These are phyloP conservation scores for Sugiyamaella valdiviana DNA, from an alignment of 805 yeast genomes.

Conservation along the genomic window DNA sequence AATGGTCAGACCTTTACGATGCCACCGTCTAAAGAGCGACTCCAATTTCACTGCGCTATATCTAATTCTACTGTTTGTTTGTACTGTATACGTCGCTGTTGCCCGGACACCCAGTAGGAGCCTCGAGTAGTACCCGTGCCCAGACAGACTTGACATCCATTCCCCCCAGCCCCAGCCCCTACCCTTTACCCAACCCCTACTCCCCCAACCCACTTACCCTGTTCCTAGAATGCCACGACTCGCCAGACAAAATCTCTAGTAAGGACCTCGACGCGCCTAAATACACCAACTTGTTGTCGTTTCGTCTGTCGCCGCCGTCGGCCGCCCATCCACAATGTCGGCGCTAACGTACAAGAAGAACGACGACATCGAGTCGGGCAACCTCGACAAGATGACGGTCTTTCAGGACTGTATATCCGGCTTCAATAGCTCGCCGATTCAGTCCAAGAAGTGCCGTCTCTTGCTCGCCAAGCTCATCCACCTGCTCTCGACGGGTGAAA, in stretches of 20 bases:
- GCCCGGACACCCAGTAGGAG: too few relatives aligned
- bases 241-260: too few relatives aligned
- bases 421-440: constrained; percentile 86
- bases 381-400: constrained; percentile 94
- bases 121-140: not conserved
- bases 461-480: constrained; percentile 78
- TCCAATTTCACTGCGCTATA: too few relatives aligned
- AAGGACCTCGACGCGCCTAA: not conserved
- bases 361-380: constrained; percentile 65
- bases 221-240: not conserved
- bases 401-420: constrained; percentile 91
- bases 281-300: too few relatives aligned
- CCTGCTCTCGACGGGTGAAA: constrained; percentile 77
- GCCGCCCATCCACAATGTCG: constrained; percentile 50
- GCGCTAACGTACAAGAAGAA: constrained; percentile 75
- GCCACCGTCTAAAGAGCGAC: too few relatives aligned
- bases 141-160: too few relatives aligned
- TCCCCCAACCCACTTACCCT: not conserved
- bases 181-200: too few relatives aligned
- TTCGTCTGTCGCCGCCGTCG: not conserved
- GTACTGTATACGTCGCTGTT: too few relatives aligned
- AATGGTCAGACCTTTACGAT: too few relatives aligned
- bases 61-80: too few relatives aligned
- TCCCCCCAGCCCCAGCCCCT: too few relatives aligned
- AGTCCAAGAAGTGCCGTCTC: constrained; percentile 78